A percentile compares a stretch with the other conserved stretches of the same genome.
These are phyloP conservation scores for Ammopiptanthus mongolicus DNA, from an alignment of 306 rosid species.

Conservation along the genomic window DNA sequence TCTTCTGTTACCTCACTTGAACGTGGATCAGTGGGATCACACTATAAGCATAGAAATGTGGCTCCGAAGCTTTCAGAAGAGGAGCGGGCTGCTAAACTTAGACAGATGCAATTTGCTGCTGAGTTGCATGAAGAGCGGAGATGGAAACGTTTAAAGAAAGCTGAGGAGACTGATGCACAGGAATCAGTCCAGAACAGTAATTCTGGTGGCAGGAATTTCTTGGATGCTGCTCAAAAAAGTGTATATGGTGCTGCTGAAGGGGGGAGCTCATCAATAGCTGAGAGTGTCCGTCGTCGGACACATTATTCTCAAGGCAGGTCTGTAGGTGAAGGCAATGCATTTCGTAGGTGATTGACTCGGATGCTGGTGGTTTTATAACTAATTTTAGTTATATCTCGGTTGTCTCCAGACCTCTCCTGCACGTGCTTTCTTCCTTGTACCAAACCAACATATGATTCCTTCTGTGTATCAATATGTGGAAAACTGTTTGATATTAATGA, in stretches of 20 bases:
- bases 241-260: constrained; percentile 83
- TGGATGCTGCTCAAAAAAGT: constrained; percentile 75
- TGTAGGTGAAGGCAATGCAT: constrained; percentile 62
- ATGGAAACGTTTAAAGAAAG: constrained; percentile 87
- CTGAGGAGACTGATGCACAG: constrained; percentile 65
- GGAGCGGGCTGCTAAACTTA: constrained; percentile 78
- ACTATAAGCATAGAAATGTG: constrained; percentile 44
- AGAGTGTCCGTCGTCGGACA: constrained; percentile 92
- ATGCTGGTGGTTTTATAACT: neutral
- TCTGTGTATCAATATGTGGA: neutral
- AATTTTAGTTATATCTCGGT: neutral
- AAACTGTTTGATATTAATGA: neutral
- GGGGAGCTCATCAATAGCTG: constrained; percentile 85
- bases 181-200: constrained; percentile 45
- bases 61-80: constrained; percentile 79
- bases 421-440: neutral
- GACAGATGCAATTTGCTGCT: constrained; percentile 89
- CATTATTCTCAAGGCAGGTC: constrained; percentile 78
- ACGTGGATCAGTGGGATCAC: constrained; percentile 44
- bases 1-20: constrained; percentile 22
- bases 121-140: constrained; percentile 93
- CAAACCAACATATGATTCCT: neutral
- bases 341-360: constrained; percentile 50
- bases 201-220: constrained; percentile 58
- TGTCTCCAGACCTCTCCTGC: neutral